phyloP scores from a whole-genome alignment of 75 land plant genomes.

The Sequoiadendron giganteum region DNA sequence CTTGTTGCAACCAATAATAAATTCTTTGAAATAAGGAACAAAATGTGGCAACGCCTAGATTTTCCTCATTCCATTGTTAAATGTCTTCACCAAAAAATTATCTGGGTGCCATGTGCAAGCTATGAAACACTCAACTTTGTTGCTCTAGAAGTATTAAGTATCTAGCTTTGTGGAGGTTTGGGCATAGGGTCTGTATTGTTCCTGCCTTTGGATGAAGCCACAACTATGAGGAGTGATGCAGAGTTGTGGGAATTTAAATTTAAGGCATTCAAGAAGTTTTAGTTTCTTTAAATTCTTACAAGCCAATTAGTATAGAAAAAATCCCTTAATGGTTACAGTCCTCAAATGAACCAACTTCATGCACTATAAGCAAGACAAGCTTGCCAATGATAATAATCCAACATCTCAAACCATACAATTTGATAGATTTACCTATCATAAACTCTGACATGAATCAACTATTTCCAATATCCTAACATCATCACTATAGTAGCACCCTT shows the following conservation, averaged over 20 bases:
- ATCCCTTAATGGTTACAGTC: constrained; percentile 62
- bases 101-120: too few species aligned
- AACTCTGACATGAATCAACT: constrained; percentile 60
- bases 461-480: constrained; percentile 73
- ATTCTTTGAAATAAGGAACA: too few species aligned
- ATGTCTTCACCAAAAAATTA: too few species aligned
- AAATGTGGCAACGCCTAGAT: too few species aligned
- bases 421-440: constrained; percentile 81
- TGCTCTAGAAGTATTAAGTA: too few species aligned
- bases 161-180: too few species aligned
- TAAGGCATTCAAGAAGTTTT: constrained; percentile 60
- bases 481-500: constrained; percentile 60
- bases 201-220: too few species aligned
- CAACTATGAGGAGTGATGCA: too few species aligned
- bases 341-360: constrained; percentile 68
- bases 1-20: too few species aligned
- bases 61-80: too few species aligned
- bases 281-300: constrained; percentile 79
- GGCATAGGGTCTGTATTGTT: too few species aligned
- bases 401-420: constrained; percentile 75
- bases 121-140: too few species aligned
- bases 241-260: constrained; percentile 38
- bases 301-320: constrained; percentile 58
- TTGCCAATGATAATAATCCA: constrained; percentile 71
- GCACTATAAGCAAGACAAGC: constrained; percentile 64